Evolutionary conservation across 768 basidiomycete species (phyloP), one percentile per base, ranked within the genome.

Genomic region (Podaxis sp.): DNA sequence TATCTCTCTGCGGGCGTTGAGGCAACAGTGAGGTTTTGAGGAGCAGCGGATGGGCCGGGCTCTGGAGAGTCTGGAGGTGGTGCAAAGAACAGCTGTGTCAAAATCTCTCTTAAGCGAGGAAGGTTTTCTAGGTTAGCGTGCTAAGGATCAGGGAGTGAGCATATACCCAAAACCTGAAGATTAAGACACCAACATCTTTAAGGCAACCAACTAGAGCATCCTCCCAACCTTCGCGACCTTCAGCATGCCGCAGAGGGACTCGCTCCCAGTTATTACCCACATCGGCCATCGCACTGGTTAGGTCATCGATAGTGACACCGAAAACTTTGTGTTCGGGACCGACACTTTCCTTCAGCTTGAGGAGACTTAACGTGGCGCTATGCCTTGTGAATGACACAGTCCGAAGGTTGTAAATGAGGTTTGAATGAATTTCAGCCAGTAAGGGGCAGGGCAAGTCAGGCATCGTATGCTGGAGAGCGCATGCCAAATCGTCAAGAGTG

Each of bases 401-500:
- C n/a, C 90, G 86, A 22, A 94, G 81, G 69, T 93, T 87, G 75
- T 95, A 96, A 59, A 98, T 89, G 50, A 99, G 85, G 1, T 87
- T 85, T 2, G 93, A 87, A 74, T 98, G 95, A 51, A 95, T 82
- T 76, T 99, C 97, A 56, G 86, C 86, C 47, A 98, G 83, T 50
- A 99, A 79, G 17, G 82, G 69, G 68, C 94, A 96, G 2, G 88
- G 83, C 2, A 85, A 80, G 57, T 96, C 91, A 53, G 75, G 63
- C 53, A 80, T 74, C 33, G 84, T 80, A 75, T 98, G 96, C 54
- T 89, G 88, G 33, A 98, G 78, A 0, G 95, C 90, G 62, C 87
- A 84, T 70, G 95, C 94, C 71, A 90, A 92, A 70, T 98, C 96
- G 73, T 99, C 97, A 68, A 99, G 79, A 0, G 95, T 89, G 72